These are phyloP conservation scores for Solanum piurae DNA, from an alignment of 257 asterid genomes.

Conservation along the genomic window DNA sequence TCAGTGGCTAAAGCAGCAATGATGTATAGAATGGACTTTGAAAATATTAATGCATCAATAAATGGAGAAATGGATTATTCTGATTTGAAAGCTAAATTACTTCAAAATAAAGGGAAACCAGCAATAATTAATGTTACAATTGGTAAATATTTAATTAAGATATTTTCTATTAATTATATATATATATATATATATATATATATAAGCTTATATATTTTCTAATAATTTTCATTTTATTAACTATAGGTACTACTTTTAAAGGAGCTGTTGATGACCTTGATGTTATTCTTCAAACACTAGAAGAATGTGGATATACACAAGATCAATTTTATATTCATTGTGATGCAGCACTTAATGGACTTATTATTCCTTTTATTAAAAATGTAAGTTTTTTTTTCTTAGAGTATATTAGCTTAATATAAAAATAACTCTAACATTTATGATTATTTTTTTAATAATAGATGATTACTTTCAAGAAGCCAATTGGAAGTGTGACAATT, in stretches of 20 bases:
- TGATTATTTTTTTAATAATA: not conserved
- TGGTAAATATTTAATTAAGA: not conserved
- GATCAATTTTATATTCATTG: constrained; percentile 24
- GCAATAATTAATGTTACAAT: constrained; percentile 14
- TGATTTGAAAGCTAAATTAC: constrained; percentile 7
- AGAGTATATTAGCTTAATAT: not conserved
- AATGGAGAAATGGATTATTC: constrained; percentile 12
- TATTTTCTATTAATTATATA: not conserved
- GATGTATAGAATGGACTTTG: constrained; percentile 12
- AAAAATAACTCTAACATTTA: not conserved
- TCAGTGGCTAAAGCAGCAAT: constrained; percentile 12
- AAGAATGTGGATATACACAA: constrained; percentile 13
- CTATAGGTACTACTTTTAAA: constrained; percentile 30
- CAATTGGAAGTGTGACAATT: constrained; percentile 15
- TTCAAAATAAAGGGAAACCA: constrained; percentile 7
- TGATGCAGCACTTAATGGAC: constrained; percentile 25
- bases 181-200: too few relatives aligned
- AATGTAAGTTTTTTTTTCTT: not conserved
- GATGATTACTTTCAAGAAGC: constrained; percentile 13
- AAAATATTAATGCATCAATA: not conserved
- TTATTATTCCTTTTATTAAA: constrained; percentile 21
- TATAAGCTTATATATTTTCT: not conserved
- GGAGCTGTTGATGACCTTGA: constrained; percentile 33
- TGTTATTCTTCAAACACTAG: constrained; percentile 11
- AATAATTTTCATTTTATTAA: not conserved